Evolutionary conservation across 768 basidiomycete genomes (phyloP), one percentile per base, ranked within the genome.

Genomic region (Lentinula guzmanii): DNA sequence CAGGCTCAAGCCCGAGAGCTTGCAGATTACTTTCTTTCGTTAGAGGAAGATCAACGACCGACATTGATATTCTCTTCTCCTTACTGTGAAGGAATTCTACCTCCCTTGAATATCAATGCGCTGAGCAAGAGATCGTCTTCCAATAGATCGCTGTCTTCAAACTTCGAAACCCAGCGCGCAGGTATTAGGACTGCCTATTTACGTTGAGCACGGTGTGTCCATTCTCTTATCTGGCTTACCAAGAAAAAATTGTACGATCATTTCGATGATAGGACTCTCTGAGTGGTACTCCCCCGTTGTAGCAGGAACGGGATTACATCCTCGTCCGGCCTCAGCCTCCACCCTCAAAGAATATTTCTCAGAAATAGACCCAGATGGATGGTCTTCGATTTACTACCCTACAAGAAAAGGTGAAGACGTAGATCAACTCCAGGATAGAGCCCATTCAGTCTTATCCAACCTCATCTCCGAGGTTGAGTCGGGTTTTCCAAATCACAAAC

Each of bases 121-220:
- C 58, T 43, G 28, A 33, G 42, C 34, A 34, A 21, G 5, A 48
- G 4, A 21, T 58, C 21, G 16, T 55, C 43, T 10, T 63, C 28
- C 28, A 37, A 39, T 65, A 93, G 91, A 94, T 74, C 89, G 93
- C n/a, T 94, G 93, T 70, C 76, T 94, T 24, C 92, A 95, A 70
- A 95, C 93, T 0, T 74, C 87, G 1, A 76, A 80, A 35, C 91
- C 93, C 2, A 74, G 80, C 2, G 82, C 93, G 15, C 70, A 75
- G 42, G 81, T 83, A 0, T 77, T 94, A 18, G 74, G 77, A 13
- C 63, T 93, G 3, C 90, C 92, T 0, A 82, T 94, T 56, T 88
- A 82, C 64, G 82, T 89, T 13, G 93, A 95, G 66, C 91, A 93
- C 65, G 93, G 92, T 85, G 63, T 55, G 74, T 66, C 35, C 53